phyloP scores from a whole-genome alignment of 768 basidiomycete genomes.

The Suillus subaureus region DNA sequence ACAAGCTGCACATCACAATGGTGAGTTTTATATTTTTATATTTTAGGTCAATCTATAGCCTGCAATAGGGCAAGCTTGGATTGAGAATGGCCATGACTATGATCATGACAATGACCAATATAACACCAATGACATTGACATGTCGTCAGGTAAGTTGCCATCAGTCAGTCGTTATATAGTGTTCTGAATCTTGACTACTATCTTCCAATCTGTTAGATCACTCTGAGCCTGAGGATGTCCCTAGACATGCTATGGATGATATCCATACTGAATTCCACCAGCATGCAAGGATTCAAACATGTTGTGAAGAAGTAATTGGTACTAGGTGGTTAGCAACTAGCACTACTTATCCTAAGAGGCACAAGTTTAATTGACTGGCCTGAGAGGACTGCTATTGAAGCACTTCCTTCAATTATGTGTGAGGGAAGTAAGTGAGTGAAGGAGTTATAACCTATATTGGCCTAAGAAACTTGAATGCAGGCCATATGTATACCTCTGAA shows the following conservation, averaged over 20 bases:
- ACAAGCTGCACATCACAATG: neutral
- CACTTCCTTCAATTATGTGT: no score
- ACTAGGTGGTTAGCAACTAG: no score
- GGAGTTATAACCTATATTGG: no score
- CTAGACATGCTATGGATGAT: slow-evolving; percentile 16
- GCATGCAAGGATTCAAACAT: slow-evolving; percentile 4
- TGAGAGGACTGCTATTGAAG: no score
- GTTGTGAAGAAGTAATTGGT: no score
- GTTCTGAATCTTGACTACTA: neutral
- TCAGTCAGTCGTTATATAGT: neutral
- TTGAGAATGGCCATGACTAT: neutral
- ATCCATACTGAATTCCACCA: slow-evolving; percentile 29
- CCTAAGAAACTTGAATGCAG: no score
- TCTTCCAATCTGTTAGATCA: neutral
- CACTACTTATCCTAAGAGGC: no score
- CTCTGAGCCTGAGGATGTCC: neutral
- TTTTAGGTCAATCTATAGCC: no score
- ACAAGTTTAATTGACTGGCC: no score
- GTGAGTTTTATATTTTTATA: no score
- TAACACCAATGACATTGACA: neutral
- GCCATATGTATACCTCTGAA: no score
- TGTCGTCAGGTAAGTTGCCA: neutral
- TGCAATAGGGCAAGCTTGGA: neutral
- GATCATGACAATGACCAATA: neutral
- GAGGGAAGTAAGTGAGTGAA: no score